Conservation (phyloP, 2,329 filamentous ascomycete species). For the Cordyceps tenuipes region DNA sequence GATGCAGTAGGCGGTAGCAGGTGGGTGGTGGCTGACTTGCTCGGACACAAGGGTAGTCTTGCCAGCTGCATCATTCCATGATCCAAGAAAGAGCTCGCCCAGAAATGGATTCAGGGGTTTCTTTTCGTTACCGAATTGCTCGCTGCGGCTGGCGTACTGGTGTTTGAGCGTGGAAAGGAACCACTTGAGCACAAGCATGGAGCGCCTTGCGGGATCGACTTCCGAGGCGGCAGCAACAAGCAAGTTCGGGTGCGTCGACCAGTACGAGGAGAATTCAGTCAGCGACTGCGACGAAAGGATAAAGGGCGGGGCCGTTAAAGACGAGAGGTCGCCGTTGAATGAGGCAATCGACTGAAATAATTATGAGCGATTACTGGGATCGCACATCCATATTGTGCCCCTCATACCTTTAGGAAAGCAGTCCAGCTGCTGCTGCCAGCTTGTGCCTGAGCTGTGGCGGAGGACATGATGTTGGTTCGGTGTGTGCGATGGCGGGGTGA, state of each 20-base stretch:
- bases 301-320: slow-evolving; percentile 73
- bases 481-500: not conserved
- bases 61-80: slow-evolving; percentile 76
- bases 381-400: not conserved
- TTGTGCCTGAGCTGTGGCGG: slow-evolving; percentile 23
- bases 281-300: slow-evolving; percentile 72
- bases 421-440: slow-evolving; percentile 41
- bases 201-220: slow-evolving; percentile 70
- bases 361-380: not conserved
- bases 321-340: slow-evolving; percentile 75
- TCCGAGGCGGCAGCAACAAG: slow-evolving; percentile 78
- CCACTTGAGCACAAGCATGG: slow-evolving; percentile 88
- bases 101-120: slow-evolving; percentile 96
- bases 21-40: slow-evolving; percentile 92
- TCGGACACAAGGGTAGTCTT: slow-evolving; percentile 83
- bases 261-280: slow-evolving; percentile 75
- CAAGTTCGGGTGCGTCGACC: slow-evolving; percentile 68
- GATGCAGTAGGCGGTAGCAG: slow-evolving; percentile 89
- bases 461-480: slow-evolving; percentile 14
- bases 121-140: slow-evolving; percentile 83
- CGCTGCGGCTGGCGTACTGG: slow-evolving; percentile 67
- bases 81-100: slow-evolving; percentile 86
- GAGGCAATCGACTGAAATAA: slow-evolving; percentile 60
- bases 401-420: slow-evolving; percentile 41
- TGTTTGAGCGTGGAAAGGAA: slow-evolving; percentile 90